These are phyloP conservation scores for Neopestalotiopsis sp. DNA, from an alignment of 2,329 filamentous ascomycete genomes.

Conservation along the genomic window DNA sequence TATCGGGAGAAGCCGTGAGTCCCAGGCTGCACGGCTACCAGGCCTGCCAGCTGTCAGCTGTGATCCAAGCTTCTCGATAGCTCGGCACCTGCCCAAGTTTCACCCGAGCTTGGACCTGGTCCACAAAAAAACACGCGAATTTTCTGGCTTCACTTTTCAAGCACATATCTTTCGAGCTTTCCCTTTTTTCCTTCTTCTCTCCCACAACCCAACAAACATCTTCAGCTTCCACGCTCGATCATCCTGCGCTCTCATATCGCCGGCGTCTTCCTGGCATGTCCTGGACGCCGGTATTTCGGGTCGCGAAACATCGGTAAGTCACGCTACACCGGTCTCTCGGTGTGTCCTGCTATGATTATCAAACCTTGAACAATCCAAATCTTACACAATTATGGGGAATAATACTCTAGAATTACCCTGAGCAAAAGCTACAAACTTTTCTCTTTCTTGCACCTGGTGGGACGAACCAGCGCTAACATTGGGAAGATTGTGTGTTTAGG, in stretches of 20 bases:
- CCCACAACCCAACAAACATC: neutral
- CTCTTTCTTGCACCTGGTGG: too few species aligned
- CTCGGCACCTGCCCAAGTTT: neutral
- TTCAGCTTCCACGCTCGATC: neutral
- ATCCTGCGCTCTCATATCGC: neutral
- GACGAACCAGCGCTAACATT: constrained; percentile 22
- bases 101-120: constrained; percentile 10
- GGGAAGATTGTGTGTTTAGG: neutral
- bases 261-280: neutral
- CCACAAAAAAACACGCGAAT: constrained; percentile 17
- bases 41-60: neutral
- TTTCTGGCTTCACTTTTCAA: constrained; percentile 21
- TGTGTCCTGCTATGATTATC: constrained; percentile 48
- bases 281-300: neutral
- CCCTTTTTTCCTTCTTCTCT: constrained; percentile 9
- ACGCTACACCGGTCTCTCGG: constrained; percentile 15
- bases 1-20: neutral
- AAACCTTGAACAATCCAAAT: constrained; percentile 66
- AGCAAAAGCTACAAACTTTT: constrained; percentile 44
- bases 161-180: constrained; percentile 2
- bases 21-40: neutral
- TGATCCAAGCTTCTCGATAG: neutral
- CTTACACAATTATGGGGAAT: constrained; percentile 64
- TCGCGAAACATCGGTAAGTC: constrained; percentile 13
- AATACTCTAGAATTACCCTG: constrained; percentile 61